phyloP scores from a whole-genome alignment of 2,329 filamentous ascomycete genomes.

The Xylariaceae sp. region DNA sequence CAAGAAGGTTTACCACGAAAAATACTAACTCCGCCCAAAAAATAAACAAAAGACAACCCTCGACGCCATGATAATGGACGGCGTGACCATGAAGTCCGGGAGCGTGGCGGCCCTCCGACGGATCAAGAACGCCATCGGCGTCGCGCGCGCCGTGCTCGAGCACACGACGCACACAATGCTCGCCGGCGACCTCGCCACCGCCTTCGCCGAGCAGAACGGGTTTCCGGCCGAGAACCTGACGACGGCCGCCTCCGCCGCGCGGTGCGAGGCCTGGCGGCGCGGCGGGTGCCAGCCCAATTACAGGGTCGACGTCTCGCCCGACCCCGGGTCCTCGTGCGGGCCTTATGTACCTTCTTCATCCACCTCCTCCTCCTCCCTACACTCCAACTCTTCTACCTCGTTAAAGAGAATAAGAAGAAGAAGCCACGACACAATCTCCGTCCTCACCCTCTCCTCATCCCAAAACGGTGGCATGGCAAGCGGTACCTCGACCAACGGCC shows the following conservation, averaged over 20 bases:
- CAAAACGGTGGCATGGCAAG: conserved; percentile 43
- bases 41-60: conserved; percentile 40
- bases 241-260: conserved; percentile 35
- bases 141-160: conserved; percentile 46
- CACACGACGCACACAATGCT: conserved; percentile 48
- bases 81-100: conserved; percentile 46
- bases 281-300: conserved; percentile 46
- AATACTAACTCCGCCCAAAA: background rate
- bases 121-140: conserved; percentile 42
- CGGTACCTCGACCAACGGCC: conserved; percentile 52
- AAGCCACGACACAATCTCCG: conserved; percentile 49
- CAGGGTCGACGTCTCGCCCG: conserved; percentile 40
- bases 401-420: background rate
- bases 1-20: background rate
- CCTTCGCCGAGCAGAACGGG: conserved; percentile 48
- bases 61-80: conserved; percentile 56
- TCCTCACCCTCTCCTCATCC: conserved; percentile 44
- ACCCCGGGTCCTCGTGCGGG: conserved; percentile 39
- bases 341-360: conserved; percentile 39
- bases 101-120: conserved; percentile 48
- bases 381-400: conserved; percentile 10
- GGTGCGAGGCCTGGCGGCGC: conserved; percentile 40
- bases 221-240: conserved; percentile 40
- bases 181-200: conserved; percentile 47
- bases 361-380: no score